A percentile compares a stretch with the other conserved stretches of the same genome.
Evolutionary conservation across 129 eudicot species (phyloP).

Genomic region (Logfia minima): DNA sequence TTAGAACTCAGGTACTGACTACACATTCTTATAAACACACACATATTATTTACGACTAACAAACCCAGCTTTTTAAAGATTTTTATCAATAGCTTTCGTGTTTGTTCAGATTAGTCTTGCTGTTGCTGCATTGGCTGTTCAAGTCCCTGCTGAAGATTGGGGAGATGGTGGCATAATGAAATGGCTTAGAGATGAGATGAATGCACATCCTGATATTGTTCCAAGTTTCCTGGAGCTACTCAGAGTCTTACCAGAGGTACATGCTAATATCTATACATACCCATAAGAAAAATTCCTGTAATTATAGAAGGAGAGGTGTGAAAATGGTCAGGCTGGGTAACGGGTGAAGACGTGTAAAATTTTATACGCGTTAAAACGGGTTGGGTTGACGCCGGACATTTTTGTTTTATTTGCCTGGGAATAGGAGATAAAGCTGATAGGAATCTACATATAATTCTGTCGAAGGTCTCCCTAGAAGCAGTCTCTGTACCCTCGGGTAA

Average conservation of each 20-base stretch:
- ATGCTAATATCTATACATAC: neutral
- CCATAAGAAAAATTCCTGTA: neutral
- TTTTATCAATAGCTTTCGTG: neutral
- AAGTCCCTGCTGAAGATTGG: conserved; percentile 98
- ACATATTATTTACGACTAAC: neutral
- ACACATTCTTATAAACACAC: conserved; percentile 1
- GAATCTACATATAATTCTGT: conserved; percentile 14
- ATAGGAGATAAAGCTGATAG: too few relatives aligned
- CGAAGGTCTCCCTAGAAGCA: too few relatives aligned
- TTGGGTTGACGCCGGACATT: neutral
- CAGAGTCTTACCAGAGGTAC: conserved; percentile 96
- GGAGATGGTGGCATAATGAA: conserved; percentile 92
- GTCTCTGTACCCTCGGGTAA: too few relatives aligned
- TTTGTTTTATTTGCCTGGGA: neutral
- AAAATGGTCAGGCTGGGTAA: neutral
- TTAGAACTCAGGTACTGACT: conserved; percentile 89
- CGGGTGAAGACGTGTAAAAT: neutral
- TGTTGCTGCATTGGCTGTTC: conserved; percentile 99
- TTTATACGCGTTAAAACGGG: neutral
- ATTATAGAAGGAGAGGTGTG: neutral
- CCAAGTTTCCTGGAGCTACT: conserved; percentile 94
- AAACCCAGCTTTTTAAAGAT: neutral
- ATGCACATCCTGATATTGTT: conserved; percentile 67
- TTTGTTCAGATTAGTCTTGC: conserved; percentile 94
- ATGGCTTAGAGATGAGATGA: conserved; percentile 94